Evolutionary conservation across 352 stramenopile species (phyloP).

Genomic region (Phytopythium litorale): DNA sequence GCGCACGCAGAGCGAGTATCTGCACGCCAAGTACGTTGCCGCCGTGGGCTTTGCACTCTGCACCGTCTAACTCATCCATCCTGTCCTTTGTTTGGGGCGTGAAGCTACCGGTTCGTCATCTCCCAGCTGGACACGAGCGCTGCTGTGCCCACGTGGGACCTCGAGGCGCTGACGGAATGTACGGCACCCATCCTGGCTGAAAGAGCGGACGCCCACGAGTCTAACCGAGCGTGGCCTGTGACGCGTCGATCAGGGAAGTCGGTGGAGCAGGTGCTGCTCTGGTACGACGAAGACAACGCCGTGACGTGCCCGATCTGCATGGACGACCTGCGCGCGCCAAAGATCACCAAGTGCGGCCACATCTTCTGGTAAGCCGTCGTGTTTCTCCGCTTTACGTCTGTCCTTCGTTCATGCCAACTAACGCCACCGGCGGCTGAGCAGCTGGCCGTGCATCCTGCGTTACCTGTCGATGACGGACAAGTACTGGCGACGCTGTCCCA

Average conservation of each 20-base stretch:
- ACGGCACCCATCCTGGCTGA: conserved; percentile 2
- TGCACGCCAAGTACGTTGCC: conserved; percentile 71
- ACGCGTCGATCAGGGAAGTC: conserved; percentile 48
- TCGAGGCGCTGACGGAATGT: conserved; percentile 81
- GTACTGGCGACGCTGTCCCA: conserved; percentile 84
- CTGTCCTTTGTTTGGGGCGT: neutral
- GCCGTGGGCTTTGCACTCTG: neutral
- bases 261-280: conserved; percentile 81
- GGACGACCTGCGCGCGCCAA: conserved; percentile 68
- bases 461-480: conserved; percentile 85
- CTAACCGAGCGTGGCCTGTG: neutral
- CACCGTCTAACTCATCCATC: neutral
- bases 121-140: conserved; percentile 43
- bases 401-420: neutral
- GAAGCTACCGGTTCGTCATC: conserved; percentile 81
- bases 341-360: conserved; percentile 86
- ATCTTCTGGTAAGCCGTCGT: conserved; percentile 66
- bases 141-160: conserved; percentile 55
- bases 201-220: neutral
- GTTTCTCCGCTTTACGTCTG: neutral
- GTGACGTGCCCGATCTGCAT: conserved; percentile 80
- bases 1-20: conserved; percentile 79
- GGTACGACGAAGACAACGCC: conserved; percentile 55
- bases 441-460: conserved; percentile 79
- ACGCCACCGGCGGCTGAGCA: conserved; percentile 13